Evolutionary conservation across 1,284 basidiomycete genomes (phyloP).

Genomic region (Sanghuangporus weigelae): DNA sequence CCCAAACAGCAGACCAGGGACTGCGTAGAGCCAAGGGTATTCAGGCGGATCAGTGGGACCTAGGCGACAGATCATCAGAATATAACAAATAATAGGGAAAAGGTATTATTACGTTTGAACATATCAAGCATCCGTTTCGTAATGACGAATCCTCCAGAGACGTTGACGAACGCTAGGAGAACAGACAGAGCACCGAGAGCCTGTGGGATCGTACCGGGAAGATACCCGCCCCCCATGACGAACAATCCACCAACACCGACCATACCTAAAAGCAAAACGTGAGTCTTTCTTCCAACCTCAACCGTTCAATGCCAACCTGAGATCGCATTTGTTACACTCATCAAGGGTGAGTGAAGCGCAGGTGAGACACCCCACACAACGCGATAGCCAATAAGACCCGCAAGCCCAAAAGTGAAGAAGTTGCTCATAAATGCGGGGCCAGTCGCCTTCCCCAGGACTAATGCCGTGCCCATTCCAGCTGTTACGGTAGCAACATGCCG

Average conservation of each 20-base stretch:
- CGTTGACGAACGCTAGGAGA: slow-evolving; percentile 78
- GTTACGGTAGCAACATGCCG: slow-evolving; percentile 69
- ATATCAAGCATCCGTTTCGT: slow-evolving; percentile 87
- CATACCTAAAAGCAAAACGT: slow-evolving; percentile 40
- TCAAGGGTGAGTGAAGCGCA: slow-evolving; percentile 76
- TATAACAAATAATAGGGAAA: background rate
- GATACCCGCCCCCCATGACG: slow-evolving; percentile 80
- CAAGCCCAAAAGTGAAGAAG: slow-evolving; percentile 80
- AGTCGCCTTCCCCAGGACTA: slow-evolving; percentile 74
- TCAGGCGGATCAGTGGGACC: slow-evolving; percentile 80
- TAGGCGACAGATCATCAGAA: slow-evolving; percentile 24
- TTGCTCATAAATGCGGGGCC: slow-evolving; percentile 78
- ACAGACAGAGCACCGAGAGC: slow-evolving; percentile 73
- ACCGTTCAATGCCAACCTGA: slow-evolving; percentile 40
- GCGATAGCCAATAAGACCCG: slow-evolving; percentile 78
- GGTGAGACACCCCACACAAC: slow-evolving; percentile 86
- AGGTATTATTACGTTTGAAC: slow-evolving; percentile 63
- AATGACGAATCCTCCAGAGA: slow-evolving; percentile 79
- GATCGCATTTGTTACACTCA: slow-evolving; percentile 83
- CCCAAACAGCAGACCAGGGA: slow-evolving; percentile 75
- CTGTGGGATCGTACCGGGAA: slow-evolving; percentile 79
- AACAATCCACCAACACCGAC: slow-evolving; percentile 83
- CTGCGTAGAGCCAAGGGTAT: slow-evolving; percentile 74
- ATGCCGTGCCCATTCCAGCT: slow-evolving; percentile 63
- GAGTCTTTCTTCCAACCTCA: background rate